phyloP scores from a whole-genome alignment of 2,329 filamentous ascomycete species.

The Beauveria brongniartii region DNA sequence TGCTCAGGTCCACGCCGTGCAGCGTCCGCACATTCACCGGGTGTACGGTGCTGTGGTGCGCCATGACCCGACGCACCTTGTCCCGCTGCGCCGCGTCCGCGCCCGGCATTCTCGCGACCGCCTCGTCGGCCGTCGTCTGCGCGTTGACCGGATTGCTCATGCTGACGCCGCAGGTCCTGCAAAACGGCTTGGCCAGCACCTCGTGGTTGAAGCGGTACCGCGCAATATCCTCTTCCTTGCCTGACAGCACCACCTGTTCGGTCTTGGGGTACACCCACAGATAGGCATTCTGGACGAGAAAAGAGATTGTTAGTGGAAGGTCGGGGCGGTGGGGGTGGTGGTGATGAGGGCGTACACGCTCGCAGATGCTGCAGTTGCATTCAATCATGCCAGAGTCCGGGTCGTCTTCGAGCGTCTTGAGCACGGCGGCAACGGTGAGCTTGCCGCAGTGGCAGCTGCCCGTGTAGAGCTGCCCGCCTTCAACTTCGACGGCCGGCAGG shows the following conservation, averaged over 20 bases:
- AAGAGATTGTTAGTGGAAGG: neutral
- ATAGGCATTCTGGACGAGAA: constrained; percentile 28
- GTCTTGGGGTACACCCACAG: constrained; percentile 36
- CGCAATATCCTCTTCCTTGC: constrained; percentile 28
- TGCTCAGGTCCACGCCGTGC: constrained; percentile 27
- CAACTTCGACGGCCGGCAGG: constrained; percentile 29
- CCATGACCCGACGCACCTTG: constrained; percentile 13
- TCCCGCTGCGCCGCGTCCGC: constrained; percentile 26
- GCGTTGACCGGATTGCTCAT: constrained; percentile 26
- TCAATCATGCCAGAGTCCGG: constrained; percentile 25
- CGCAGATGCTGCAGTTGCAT: constrained; percentile 46
- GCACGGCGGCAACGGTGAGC: constrained; percentile 34
- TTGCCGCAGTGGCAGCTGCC: constrained; percentile 48
- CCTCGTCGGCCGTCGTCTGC: constrained; percentile 17
- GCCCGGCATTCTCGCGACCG: constrained; percentile 18
- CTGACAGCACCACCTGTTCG: constrained; percentile 34
- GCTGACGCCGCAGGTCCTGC: constrained; percentile 39
- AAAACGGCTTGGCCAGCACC: constrained; percentile 36
- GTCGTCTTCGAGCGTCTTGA: constrained; percentile 33
- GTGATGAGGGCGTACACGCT: constrained; percentile 24
- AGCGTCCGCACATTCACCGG: constrained; percentile 34
- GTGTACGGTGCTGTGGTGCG: constrained; percentile 9
- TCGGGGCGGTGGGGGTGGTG: too few species aligned
- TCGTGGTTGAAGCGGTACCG: constrained; percentile 28
- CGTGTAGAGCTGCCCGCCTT: constrained; percentile 33